A percentile compares a stretch with the other conserved stretches of the same genome.
These are phyloP conservation scores for Wickerhamiella domercqiae DNA, from an alignment of 805 yeast species.

Conservation along the genomic window DNA sequence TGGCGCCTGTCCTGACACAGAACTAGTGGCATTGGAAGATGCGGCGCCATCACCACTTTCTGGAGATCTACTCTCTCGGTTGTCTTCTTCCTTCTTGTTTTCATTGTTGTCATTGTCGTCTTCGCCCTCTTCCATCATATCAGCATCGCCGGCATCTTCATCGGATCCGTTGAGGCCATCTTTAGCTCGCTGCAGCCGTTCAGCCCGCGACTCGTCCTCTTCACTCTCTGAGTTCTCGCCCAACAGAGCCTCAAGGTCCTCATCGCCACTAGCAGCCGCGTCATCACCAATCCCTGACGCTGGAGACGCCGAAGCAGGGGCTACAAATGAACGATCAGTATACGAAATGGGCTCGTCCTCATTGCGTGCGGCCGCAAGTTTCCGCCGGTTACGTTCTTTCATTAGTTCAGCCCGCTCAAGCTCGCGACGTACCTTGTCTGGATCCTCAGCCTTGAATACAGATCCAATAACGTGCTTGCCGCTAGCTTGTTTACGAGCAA, in stretches of 20 bases:
- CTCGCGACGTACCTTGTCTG: conserved; percentile 31
- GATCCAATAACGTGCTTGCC: conserved; percentile 22
- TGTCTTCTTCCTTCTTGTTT: conserved; percentile 7
- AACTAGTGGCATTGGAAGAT: neutral
- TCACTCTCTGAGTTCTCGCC: neutral
- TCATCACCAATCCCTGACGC: conserved; percentile 17
- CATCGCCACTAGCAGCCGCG: conserved; percentile 27
- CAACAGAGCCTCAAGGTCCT: conserved; percentile 21
- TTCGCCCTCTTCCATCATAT: conserved; percentile 10
- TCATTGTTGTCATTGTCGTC: conserved; percentile 10
- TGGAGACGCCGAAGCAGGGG: neutral
- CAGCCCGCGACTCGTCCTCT: conserved; percentile 16
- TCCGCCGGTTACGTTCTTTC: conserved; percentile 27
- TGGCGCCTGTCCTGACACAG: neutral
- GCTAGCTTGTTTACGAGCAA: conserved; percentile 21
- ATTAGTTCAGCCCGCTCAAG: conserved; percentile 27
- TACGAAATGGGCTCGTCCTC: conserved; percentile 15
- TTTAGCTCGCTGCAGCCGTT: neutral
- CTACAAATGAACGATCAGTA: conserved; percentile 5
- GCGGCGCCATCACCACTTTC: neutral
- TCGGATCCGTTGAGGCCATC: conserved; percentile 11
- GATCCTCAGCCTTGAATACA: conserved; percentile 29
- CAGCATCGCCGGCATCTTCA: conserved; percentile 23
- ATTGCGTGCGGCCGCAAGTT: conserved; percentile 25
- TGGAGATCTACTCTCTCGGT: too few relatives aligned